phyloP scores from a whole-genome alignment of 2,329 filamentous ascomycete genomes.

The Tolypocladium inflatum region DNA sequence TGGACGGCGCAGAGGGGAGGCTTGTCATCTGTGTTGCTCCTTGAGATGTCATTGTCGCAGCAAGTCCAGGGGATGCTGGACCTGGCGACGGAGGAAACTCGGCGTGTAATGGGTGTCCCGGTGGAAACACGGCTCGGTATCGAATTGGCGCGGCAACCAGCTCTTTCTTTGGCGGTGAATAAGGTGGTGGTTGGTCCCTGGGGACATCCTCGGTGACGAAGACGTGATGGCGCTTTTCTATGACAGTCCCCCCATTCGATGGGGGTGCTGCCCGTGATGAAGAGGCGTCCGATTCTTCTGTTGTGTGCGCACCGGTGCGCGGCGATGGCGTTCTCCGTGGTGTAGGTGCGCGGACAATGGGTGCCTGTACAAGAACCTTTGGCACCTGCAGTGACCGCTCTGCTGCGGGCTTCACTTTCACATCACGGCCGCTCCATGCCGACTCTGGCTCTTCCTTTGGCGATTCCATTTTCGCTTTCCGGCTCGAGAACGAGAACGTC shows the following conservation, averaged over 20 bases:
- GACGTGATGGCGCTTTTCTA: slow-evolving; percentile 29
- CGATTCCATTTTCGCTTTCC: slow-evolving; percentile 21
- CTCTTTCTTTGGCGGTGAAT: slow-evolving; percentile 36
- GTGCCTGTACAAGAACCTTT: slow-evolving; percentile 15
- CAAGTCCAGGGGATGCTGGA: slow-evolving; percentile 52
- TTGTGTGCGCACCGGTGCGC: slow-evolving; percentile 6
- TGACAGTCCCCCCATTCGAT: slow-evolving; percentile 5
- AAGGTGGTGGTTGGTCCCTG: slow-evolving; percentile 42
- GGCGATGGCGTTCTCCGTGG: slow-evolving; percentile 24
- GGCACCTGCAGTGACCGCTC: slow-evolving; percentile 9
- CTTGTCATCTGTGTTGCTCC: slow-evolving; percentile 52
- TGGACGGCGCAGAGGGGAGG: slow-evolving; percentile 41
- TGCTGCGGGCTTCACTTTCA: slow-evolving; percentile 7
- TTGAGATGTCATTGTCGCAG: slow-evolving; percentile 52
- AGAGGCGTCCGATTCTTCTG: background rate
- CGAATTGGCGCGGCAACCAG: slow-evolving; percentile 27
- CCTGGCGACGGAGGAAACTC: slow-evolving; percentile 49
- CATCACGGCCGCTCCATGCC: slow-evolving; percentile 24
- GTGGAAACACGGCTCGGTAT: slow-evolving; percentile 50
- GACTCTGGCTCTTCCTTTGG: slow-evolving; percentile 19
- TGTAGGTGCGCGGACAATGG: slow-evolving; percentile 26
- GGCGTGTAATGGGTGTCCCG: slow-evolving; percentile 35
- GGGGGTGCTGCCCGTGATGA: background rate
- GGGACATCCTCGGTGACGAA: slow-evolving; percentile 26
- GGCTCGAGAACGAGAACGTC: slow-evolving; percentile 31